phyloP scores from a whole-genome alignment of 768 basidiomycete genomes.

The Sporobolomyces roseus region DNA sequence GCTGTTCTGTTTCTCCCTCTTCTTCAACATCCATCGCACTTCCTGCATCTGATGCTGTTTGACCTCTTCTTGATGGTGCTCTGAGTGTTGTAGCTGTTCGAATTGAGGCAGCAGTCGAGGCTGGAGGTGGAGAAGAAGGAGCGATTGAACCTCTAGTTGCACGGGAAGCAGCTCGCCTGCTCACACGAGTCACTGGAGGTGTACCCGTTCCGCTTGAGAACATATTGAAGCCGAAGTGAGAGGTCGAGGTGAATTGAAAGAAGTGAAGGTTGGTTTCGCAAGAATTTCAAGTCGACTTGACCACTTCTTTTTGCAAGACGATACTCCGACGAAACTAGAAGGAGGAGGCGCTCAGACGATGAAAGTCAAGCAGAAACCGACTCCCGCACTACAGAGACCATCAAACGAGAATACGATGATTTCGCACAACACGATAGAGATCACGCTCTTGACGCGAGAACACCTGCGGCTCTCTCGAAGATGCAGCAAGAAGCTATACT shows the following conservation, averaged over 20 bases:
- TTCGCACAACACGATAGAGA: too few relatives aligned
- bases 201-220: constrained; percentile 12
- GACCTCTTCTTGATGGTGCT: constrained; percentile 10
- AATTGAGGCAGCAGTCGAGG: constrained; percentile 4
- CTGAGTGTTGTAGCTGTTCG: constrained; percentile 5
- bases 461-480: too few relatives aligned
- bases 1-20: constrained; percentile 1
- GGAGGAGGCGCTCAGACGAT: too few relatives aligned
- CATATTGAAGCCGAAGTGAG: not conserved
- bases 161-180: constrained; percentile 4
- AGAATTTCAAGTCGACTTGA: too few relatives aligned
- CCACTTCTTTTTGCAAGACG: too few relatives aligned
- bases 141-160: not conserved
- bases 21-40: constrained; percentile 28
- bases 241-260: not conserved
- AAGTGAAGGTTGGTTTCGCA: too few relatives aligned
- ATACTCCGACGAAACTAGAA: too few relatives aligned
- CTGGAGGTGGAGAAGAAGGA: not conserved
- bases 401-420: too few relatives aligned
- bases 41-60: not conserved
- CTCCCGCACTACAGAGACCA: too few relatives aligned
- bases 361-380: too few relatives aligned
- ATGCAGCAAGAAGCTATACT: too few relatives aligned
- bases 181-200: constrained; percentile 1
- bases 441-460: too few relatives aligned